These are phyloP conservation scores for Gossypium anomalum DNA, from an alignment of 345 rosid species.

Conservation along the genomic window DNA sequence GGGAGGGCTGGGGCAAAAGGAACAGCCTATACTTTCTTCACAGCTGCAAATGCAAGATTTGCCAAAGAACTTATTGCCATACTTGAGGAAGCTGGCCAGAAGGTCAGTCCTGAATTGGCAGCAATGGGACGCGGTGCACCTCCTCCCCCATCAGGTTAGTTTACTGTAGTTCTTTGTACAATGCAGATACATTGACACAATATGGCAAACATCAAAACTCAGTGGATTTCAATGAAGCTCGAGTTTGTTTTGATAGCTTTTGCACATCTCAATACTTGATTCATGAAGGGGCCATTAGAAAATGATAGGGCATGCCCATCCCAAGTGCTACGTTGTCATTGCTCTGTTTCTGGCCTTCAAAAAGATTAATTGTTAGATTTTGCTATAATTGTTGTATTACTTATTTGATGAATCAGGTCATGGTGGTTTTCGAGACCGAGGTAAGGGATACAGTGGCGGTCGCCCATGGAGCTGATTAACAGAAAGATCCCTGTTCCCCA, in stretches of 20 bases:
- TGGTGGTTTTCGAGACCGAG: constrained; percentile 50
- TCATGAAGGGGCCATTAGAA: neutral
- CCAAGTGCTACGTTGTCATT: neutral
- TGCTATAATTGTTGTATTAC: neutral
- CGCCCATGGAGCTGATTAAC: constrained; percentile 34
- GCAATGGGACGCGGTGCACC: constrained; percentile 97
- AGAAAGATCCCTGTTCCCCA: neutral
- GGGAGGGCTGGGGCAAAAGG: constrained; percentile 99
- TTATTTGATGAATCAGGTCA: constrained; percentile 26
- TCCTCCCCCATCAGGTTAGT: constrained; percentile 82
- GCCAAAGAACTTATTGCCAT: constrained; percentile 83
- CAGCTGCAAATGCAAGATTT: constrained; percentile 89
- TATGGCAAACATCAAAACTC: neutral
- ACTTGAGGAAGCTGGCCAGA: constrained; percentile 97
- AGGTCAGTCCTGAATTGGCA: constrained; percentile 76
- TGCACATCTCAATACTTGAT: neutral
- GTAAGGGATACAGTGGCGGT: constrained; percentile 43
- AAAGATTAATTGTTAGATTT: neutral
- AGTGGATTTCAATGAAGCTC: neutral
- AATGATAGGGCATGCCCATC: neutral
- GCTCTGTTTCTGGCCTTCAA: neutral
- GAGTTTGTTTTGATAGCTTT: neutral
- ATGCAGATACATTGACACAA: neutral
- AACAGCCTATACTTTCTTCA: constrained; percentile 95
- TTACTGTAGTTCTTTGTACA: neutral